Conservation (phyloP, 306 rosid genomes). For the Cicer judaicum region DNA sequence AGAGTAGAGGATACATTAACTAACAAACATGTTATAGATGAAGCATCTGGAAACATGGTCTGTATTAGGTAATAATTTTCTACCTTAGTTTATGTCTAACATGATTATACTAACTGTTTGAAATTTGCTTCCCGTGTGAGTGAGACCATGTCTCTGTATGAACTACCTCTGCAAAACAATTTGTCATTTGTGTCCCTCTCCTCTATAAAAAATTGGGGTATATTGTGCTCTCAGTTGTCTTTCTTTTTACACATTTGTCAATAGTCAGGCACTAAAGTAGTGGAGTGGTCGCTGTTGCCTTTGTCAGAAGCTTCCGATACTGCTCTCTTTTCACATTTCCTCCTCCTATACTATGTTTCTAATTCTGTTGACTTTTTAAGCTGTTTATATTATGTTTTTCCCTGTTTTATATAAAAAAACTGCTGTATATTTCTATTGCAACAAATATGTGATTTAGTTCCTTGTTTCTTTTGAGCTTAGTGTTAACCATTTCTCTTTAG, state of each 20-base stretch:
- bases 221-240: slow-evolving; percentile 12
- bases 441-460: slow-evolving; percentile 22
- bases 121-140: slow-evolving; percentile 8
- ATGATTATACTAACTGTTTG: slow-evolving; percentile 11
- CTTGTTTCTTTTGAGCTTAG: slow-evolving; percentile 15
- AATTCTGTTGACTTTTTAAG: background rate
- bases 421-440: slow-evolving; percentile 10
- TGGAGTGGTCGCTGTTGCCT: background rate
- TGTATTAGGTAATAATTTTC: slow-evolving; percentile 13
- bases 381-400: background rate
- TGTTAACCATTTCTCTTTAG: slow-evolving; percentile 51
- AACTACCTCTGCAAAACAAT: slow-evolving; percentile 5
- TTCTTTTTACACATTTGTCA: slow-evolving; percentile 6
- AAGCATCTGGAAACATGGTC: background rate
- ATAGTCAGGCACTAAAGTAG: background rate
- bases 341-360: background rate
- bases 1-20: background rate
- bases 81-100: slow-evolving; percentile 15
- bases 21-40: slow-evolving; percentile 18
- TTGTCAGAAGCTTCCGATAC: slow-evolving; percentile 5
- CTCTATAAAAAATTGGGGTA: slow-evolving; percentile 12
- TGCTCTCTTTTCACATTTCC: background rate
- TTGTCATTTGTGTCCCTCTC: background rate
- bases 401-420: background rate
- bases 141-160: background rate